Percentiles rank a stretch among this genome's conserved stretches.
These are phyloP conservation scores for Verbena officinalis DNA, from an alignment of 257 asterid species.

Conservation along the genomic window DNA sequence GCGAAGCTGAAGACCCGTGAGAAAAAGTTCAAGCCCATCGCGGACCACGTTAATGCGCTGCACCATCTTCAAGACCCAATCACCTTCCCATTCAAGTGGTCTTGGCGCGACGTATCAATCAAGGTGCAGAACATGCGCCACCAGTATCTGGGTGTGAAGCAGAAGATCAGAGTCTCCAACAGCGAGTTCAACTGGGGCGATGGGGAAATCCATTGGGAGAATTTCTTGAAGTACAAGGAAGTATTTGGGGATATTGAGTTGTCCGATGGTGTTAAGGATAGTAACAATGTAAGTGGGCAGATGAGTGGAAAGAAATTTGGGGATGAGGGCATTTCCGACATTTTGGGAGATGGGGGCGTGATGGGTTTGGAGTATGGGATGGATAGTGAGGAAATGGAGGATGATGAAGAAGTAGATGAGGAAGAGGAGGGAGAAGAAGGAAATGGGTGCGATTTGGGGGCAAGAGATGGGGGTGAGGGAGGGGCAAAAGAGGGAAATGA, in stretches of 20 bases:
- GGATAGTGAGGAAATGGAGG: slow-evolving; percentile 60
- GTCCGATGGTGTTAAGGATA: slow-evolving; percentile 35
- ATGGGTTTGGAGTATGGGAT: slow-evolving; percentile 50
- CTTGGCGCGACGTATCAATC: slow-evolving; percentile 97
- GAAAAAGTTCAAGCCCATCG: slow-evolving; percentile 93
- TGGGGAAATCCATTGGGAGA: slow-evolving; percentile 93
- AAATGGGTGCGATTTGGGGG: slow-evolving; percentile 38
- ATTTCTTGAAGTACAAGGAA: slow-evolving; percentile 77
- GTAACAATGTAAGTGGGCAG: slow-evolving; percentile 22
- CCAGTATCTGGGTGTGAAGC: slow-evolving; percentile 93
- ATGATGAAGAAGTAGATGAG: slow-evolving; percentile 47
- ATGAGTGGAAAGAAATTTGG: slow-evolving; percentile 38
- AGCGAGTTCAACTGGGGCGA: slow-evolving; percentile 83
- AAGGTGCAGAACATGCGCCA: slow-evolving; percentile 98
- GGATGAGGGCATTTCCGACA: slow-evolving; percentile 40
- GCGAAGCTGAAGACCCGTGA: slow-evolving; percentile 93
- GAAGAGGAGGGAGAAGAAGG: slow-evolving; percentile 42
- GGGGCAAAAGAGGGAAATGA: slow-evolving; percentile 41
- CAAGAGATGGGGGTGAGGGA: slow-evolving; percentile 40
- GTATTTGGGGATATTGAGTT: slow-evolving; percentile 91
- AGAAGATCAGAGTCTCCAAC: slow-evolving; percentile 68
- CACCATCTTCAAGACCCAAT: slow-evolving; percentile 81
- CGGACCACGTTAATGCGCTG: slow-evolving; percentile 80
- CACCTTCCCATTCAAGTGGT: slow-evolving; percentile 89
- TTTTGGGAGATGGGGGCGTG: slow-evolving; percentile 36